These are phyloP conservation scores for Cryptosporidium meleagridis DNA, from an alignment of 169 alveolate species.

Conservation along the genomic window DNA sequence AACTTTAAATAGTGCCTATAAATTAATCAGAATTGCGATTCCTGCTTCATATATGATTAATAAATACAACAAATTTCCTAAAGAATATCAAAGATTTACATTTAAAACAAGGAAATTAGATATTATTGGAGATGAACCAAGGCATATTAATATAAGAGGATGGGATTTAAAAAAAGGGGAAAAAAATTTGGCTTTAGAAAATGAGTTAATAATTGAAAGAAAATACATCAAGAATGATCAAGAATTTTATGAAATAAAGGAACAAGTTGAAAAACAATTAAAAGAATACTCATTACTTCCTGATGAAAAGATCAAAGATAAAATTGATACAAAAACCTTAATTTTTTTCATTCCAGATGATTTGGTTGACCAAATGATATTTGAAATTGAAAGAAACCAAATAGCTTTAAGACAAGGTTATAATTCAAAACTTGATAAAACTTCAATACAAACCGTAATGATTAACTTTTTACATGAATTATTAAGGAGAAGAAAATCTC, in stretches of 20 bases:
- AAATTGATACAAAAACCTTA: neutral
- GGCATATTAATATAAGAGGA: slow-evolving; percentile 31
- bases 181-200: slow-evolving; percentile 5
- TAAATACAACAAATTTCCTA: slow-evolving; percentile 44
- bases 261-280: neutral
- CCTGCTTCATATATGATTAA: slow-evolving; percentile 48
- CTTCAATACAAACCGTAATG: neutral
- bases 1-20: neutral
- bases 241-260: slow-evolving; percentile 40
- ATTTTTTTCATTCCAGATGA: slow-evolving; percentile 44
- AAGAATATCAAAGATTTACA: slow-evolving; percentile 11
- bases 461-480: neutral
- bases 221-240: slow-evolving; percentile 33
- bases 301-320: neutral
- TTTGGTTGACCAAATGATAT: slow-evolving; percentile 22
- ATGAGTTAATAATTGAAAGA: slow-evolving; percentile 5
- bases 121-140: slow-evolving; percentile 14
- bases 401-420: slow-evolving; percentile 5
- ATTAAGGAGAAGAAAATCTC: slow-evolving; percentile 24
- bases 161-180: slow-evolving; percentile 43
- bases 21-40: slow-evolving; percentile 16
- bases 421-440: neutral
- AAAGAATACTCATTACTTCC: slow-evolving; percentile 6
- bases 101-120: slow-evolving; percentile 7
- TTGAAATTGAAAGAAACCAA: slow-evolving; percentile 28